Percentiles rank a stretch among this genome's conserved stretches.
Evolutionary conservation across 441 rosid species (phyloP).

Genomic region (Omphalea diandra): DNA sequence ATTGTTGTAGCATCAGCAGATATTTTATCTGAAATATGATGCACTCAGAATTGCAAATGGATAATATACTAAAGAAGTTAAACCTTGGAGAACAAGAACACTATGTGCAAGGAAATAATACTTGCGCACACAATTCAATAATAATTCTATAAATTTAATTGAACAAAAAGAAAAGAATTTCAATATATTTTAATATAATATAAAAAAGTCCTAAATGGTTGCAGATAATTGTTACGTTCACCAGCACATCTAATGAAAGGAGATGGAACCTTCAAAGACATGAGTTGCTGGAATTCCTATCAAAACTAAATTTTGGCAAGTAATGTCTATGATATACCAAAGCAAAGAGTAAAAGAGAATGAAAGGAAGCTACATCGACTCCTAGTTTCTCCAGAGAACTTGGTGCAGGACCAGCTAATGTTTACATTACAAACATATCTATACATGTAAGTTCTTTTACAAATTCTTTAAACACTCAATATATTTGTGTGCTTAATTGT

Average conservation of each 20-base stretch:
- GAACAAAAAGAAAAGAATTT: not conserved
- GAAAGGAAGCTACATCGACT: not conserved
- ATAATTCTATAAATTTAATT: not conserved
- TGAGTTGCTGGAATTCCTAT: not conserved
- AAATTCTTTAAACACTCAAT: not conserved
- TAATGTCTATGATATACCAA: not conserved
- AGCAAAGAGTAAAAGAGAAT: not conserved
- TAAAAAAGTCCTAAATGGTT: not conserved
- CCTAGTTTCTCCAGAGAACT: not conserved
- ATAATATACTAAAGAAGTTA: not conserved
- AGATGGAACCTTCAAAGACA: not conserved
- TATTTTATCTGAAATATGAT: constrained; percentile 45
- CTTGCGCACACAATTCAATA: not conserved
- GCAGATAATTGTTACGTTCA: not conserved
- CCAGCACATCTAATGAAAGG: not conserved
- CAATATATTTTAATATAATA: not conserved
- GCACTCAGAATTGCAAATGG: constrained; percentile 15
- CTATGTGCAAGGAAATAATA: not conserved
- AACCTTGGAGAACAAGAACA: not conserved
- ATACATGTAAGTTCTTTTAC: too few species aligned
- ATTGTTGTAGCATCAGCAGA: constrained; percentile 36
- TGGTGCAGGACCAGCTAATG: not conserved
- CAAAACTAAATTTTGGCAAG: not conserved
- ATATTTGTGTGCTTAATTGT: not conserved
- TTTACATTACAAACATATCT: too few species aligned